phyloP scores from a whole-genome alignment of 371 early-diverging fungal genomes.

The Quaeritorhiza haematococci region DNA sequence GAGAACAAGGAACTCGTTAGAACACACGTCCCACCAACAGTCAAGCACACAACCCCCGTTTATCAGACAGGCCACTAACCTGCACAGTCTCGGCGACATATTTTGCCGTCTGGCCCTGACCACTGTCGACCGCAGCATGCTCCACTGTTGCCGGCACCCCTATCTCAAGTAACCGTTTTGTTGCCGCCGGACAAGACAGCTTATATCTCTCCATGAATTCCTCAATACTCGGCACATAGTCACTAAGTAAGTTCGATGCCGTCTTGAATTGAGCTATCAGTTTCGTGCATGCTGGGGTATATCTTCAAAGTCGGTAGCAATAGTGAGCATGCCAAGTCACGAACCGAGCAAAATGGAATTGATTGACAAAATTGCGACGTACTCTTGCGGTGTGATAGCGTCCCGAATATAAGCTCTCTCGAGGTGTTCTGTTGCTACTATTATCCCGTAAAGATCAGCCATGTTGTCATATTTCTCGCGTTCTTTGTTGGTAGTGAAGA shows the following conservation, averaged over 20 bases:
- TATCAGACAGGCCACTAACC: slow-evolving; percentile 27
- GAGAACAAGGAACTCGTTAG: not conserved
- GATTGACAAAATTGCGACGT: slow-evolving; percentile 14
- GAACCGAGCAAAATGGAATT: not conserved
- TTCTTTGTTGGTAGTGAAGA: slow-evolving; percentile 75
- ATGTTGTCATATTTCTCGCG: slow-evolving; percentile 86
- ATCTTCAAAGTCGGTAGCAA: slow-evolving; percentile 41
- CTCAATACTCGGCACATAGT: slow-evolving; percentile 63
- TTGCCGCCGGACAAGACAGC: slow-evolving; percentile 77
- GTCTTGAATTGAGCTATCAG: slow-evolving; percentile 91
- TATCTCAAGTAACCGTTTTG: slow-evolving; percentile 68
- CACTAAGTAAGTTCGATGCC: slow-evolving; percentile 70
- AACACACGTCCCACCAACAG: not conserved
- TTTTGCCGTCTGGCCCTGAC: slow-evolving; percentile 42
- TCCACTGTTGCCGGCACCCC: slow-evolving; percentile 88
- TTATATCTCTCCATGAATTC: slow-evolving; percentile 81
- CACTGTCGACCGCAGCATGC: slow-evolving; percentile 59
- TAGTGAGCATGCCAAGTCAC: not conserved
- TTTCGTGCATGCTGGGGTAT: slow-evolving; percentile 83
- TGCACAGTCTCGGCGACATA: slow-evolving; percentile 82
- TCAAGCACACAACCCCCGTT: not conserved
- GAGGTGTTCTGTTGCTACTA: slow-evolving; percentile 83
- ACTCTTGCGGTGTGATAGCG: slow-evolving; percentile 76
- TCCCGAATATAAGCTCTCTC: slow-evolving; percentile 92
- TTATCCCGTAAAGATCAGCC: slow-evolving; percentile 88